Base-by-base conservation (phyloP, 768 basidiomycete species). In the Austroboletus festivus region DNA sequence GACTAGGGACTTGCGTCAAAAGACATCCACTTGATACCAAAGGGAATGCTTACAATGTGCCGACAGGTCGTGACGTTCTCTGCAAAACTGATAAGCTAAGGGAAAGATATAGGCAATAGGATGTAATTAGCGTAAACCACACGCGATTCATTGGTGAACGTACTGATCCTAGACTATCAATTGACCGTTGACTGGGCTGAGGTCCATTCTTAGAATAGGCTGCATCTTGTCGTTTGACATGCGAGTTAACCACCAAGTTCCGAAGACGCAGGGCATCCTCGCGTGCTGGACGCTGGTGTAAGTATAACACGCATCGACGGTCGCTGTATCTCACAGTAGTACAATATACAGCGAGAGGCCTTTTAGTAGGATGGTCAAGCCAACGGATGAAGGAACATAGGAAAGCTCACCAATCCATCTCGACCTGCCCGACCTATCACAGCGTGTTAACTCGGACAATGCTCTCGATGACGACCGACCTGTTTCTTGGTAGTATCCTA, bases 401-500 rank as follows among this genome's bases (percentile, higher is more conserved):
- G 15, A 4, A 39, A n/a, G 67, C 80, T 57, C 55, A 88, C 89
- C 51, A 68, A 61, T 26, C 86, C 86, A 60, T 92, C 88, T 44
- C 90, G 77, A 22, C 89, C 90, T 47, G 86, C 89, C 42, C 89
- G 76, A 38, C 89, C 88, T 86, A 47, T 24, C 40, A 42, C 44
- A 52, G 4, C 42, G 33, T n/a, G 15, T 61, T 20, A 54, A 18
- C 13, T 44, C 18, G 19, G 31, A 39, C 31, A 26, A 8, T 12
- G 47, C 16, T 10, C 35, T 21, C 33, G 18, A 39, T 24, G 20
- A 38, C 23, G 10, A 51, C 73, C 20, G 56, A 83, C 86, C 88
- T 53, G 89, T 91, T 66, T 92, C 90, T 63, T 92, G 90, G 63
- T 93, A 93, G 63, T 84, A 93, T 0, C 88, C 89, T 89, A 40